Evolutionary conservation across 257 asterid genomes (phyloP), one percentile per base, ranked within the genome.

Genomic region (Lantana camara): DNA sequence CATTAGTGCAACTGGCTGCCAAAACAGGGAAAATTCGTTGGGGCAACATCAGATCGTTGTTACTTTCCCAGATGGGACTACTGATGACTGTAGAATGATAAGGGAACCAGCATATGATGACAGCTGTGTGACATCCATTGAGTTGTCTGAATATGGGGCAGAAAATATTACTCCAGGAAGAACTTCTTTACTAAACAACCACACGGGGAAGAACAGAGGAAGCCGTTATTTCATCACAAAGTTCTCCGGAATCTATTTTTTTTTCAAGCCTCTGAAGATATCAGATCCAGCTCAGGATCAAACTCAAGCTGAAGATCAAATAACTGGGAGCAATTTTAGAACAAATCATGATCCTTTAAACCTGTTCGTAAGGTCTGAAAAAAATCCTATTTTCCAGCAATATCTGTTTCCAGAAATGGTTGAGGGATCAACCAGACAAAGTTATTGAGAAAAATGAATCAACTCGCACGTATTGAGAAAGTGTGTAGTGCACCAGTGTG

Each of bases 351-450:
- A 27, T 54, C 70, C 44, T 50, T 20, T 51, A 37, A 60, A 40
- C 68, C 47, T 46, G 67, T 46, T 55, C 20, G 74, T 60, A 40
- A 75, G 66, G 58, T 57, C 64, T 21, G 78, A 70, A 63, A 69
- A 67, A 52, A 56, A 64, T 51, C 52, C 72, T 50, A 57, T 63
- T 22, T 57, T 72, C 79, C 77, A 67, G 68, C 79, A 77, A 69
- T 57, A 64, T 70, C 82, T 73, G 68, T 40, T 56, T 50, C 77
- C 45, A n/a, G 67, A 63, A 50, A 63, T 38, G 37, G 96, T 73
- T 89, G 65, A 78, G 92, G 75, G 86, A 84, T 70, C 81, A 82
- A 46, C 83, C 86, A 59, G 92, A 89, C 70, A 79, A 73, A 75
- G 90, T 62, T 49, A 29, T 22, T 47, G 29, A 11, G 29, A 57